Evolutionary conservation across 2,329 filamentous ascomycete genomes (phyloP), one percentile per base, ranked within the genome.

Genomic region (Paraconiothyrium sp.): DNA sequence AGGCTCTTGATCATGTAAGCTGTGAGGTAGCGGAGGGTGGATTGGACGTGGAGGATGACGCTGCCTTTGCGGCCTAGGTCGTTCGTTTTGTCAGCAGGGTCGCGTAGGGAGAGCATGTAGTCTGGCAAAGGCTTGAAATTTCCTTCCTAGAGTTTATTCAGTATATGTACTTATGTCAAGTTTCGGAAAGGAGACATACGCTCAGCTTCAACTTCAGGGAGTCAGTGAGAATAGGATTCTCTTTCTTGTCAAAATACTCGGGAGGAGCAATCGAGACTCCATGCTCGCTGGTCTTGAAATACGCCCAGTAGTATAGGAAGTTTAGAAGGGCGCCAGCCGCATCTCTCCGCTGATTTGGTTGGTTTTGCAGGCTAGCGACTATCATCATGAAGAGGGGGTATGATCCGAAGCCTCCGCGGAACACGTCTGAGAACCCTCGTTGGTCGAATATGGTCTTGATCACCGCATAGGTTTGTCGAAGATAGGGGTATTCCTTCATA

Each of bases 351-450:
- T 78, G 50, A 68, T 59, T 69, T 34, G 79, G 76, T 35, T 75
- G 75, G 63, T 83, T 78, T 63, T 83, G 83, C 32, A 88, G 73
- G 32, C 83, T 82, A 5, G 85, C 84, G 14, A 85, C 83, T 20
- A 89, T 73, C 79, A 89, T 84, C 77, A 88, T 84, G 68, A 87
- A 81, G 10, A 88, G 76, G 13, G 82, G 78, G 68, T 89, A 87
- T 0, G 85, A 83, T 16, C 82, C 82, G 37, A 89, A 73, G 1
- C 85, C 84, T n/a, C 82, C 82, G 3, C 73, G 68, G 57, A 76
- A 80, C 20, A 83, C 79, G 56, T 84, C 81, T 35, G 80, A 79
- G 2, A 89, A 71, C 27, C 79, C 80, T 43, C 84, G 81, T 24
- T 84, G 76, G 55, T 85, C 80, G 44, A 90, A 77, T 16, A 82